phyloP scores from a whole-genome alignment of 306 rosid species.

The Cicer arietinum region DNA sequence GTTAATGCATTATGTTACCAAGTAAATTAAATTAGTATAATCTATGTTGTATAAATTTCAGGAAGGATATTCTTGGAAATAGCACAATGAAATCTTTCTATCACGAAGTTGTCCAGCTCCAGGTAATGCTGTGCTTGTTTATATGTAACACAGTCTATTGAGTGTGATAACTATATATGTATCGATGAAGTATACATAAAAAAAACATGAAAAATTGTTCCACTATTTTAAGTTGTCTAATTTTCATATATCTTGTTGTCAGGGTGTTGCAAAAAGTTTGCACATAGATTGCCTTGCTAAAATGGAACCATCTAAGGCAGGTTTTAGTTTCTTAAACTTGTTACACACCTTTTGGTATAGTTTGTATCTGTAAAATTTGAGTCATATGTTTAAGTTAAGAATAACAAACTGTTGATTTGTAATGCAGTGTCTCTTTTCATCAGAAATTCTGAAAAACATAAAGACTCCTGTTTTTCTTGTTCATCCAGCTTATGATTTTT shows the following conservation, averaged over 20 bases:
- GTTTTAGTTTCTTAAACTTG: conserved; percentile 42
- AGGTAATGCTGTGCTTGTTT: conserved; percentile 62
- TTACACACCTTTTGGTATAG: conserved; percentile 31
- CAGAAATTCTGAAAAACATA: conserved; percentile 63
- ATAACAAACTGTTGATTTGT: conserved; percentile 37
- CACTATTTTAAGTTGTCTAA: not conserved
- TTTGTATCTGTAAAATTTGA: conserved; percentile 26
- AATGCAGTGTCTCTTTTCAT: conserved; percentile 89
- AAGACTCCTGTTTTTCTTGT: conserved; percentile 85
- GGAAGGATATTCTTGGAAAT: conserved; percentile 76
- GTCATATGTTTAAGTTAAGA: conserved; percentile 35
- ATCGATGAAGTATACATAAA: conserved; percentile 18
- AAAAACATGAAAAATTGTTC: not conserved
- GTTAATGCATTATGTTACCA: conserved; percentile 10
- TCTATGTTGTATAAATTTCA: conserved; percentile 53
- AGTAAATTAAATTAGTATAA: conserved; percentile 37
- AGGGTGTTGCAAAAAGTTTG: conserved; percentile 78
- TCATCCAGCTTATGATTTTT: conserved; percentile 90
- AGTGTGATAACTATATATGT: not conserved
- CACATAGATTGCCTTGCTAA: conserved; percentile 69
- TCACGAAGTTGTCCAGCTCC: conserved; percentile 76
- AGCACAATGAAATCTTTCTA: conserved; percentile 77
- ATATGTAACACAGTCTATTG: conserved; percentile 9
- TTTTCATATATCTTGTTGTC: conserved; percentile 41
- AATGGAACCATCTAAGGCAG: conserved; percentile 74